A percentile compares a stretch with the other conserved stretches of the same genome.
phyloP scores from a whole-genome alignment of 192 early-diverging fungal species.

The Backusella macrospora region DNA sequence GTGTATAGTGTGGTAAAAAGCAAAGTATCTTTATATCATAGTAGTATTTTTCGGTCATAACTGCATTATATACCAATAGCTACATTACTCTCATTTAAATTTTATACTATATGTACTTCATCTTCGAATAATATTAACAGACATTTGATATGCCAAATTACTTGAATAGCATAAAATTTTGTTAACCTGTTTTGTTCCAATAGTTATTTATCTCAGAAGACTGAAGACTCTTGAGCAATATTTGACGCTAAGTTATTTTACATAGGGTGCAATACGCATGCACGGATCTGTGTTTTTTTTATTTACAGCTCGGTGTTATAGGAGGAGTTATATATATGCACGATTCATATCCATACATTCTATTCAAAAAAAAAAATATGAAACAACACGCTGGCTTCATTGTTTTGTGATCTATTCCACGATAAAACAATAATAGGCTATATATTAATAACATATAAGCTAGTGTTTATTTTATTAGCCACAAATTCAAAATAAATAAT shows the following conservation, averaged over 20 bases:
- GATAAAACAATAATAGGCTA: not conserved
- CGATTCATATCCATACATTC: not conserved
- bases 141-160: not conserved
- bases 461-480: not conserved
- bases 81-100: too few relatives aligned
- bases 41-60: too few relatives aligned
- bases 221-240: not conserved
- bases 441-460: not conserved
- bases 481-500: not conserved
- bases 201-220: not conserved
- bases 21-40: too few relatives aligned
- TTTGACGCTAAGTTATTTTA: not conserved
- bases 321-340: not conserved
- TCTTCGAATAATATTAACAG: too few relatives aligned
- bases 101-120: too few relatives aligned
- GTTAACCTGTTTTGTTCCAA: not conserved
- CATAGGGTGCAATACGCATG: not conserved
- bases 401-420: not conserved
- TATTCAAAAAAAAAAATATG: not conserved
- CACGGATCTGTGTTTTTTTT: not conserved
- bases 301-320: not conserved
- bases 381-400: not conserved
- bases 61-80: too few relatives aligned
- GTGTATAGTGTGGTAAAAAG: too few relatives aligned
- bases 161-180: not conserved